A percentile compares a stretch with the other conserved stretches of the same genome.
Evolutionary conservation across 805 yeast genomes (phyloP).

Genomic region (Clavispora phyllophila): DNA sequence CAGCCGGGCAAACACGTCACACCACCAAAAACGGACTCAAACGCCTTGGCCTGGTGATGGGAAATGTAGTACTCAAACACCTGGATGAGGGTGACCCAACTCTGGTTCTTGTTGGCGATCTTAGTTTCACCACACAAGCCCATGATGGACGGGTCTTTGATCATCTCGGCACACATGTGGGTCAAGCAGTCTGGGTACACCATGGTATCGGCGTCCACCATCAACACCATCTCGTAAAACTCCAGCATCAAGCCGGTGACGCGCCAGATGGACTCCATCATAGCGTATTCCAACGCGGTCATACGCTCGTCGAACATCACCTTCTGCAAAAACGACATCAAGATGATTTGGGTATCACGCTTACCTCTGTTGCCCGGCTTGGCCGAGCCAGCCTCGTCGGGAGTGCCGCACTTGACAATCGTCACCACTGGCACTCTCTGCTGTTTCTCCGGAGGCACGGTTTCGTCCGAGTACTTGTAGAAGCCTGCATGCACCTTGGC

Average conservation of each 20-base stretch:
- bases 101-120: constrained; percentile 72
- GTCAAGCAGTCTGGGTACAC: constrained; percentile 83
- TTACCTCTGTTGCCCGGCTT: constrained; percentile 93
- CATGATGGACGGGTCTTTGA: constrained; percentile 79
- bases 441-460: constrained; percentile 76
- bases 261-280: constrained; percentile 70
- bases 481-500: constrained; percentile 95
- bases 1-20: constrained; percentile 96
- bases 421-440: constrained; percentile 76
- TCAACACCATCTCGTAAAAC: constrained; percentile 72
- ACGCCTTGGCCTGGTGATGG: constrained; percentile 91
- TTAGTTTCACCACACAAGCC: constrained; percentile 95
- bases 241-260: constrained; percentile 83
- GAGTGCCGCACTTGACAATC: constrained; percentile 85
- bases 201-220: constrained; percentile 95
- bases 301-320: constrained; percentile 89
- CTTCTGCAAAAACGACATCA: constrained; percentile 86
- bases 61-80: constrained; percentile 91
- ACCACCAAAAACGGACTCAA: constrained; percentile 91
- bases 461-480: constrained; percentile 74
- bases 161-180: constrained; percentile 88
- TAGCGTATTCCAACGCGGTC: constrained; percentile 83
- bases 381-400: constrained; percentile 59
- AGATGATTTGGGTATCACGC: constrained; percentile 86
- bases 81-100: constrained; percentile 92